These are phyloP conservation scores for Linanthus parryae DNA, from an alignment of 148 eudicot species.

Conservation along the genomic window DNA sequence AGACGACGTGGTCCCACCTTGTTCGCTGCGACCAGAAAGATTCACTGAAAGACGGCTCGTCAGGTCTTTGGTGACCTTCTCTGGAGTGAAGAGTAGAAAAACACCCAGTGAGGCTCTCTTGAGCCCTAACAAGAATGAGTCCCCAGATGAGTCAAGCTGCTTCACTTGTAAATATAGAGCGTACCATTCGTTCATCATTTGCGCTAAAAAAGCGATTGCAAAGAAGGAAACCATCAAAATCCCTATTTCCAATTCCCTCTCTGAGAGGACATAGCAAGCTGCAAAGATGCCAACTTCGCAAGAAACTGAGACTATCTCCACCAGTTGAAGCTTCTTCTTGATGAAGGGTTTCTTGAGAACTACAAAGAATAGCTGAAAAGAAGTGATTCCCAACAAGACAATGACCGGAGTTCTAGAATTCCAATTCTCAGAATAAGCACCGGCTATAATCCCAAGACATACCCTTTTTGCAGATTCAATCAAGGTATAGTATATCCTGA, in stretches of 20 bases:
- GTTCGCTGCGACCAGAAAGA: constrained; percentile 11
- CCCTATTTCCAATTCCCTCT: constrained; percentile 40
- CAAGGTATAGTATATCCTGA: constrained; percentile 80
- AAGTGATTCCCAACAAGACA: constrained; percentile 53
- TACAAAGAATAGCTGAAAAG: constrained; percentile 83
- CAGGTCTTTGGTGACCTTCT: constrained; percentile 32
- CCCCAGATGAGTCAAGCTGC: constrained; percentile 41
- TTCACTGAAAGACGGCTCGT: constrained; percentile 26
- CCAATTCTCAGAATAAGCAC: constrained; percentile 37
- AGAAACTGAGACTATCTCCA: constrained; percentile 69
- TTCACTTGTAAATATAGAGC: constrained; percentile 59
- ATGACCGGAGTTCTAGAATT: constrained; percentile 40
- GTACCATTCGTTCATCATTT: constrained; percentile 68
- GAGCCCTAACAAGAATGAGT: constrained; percentile 46
- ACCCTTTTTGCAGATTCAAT: constrained; percentile 71
- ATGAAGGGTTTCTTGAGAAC: constrained; percentile 92
- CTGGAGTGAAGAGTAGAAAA: constrained; percentile 39
- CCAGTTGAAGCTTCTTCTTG: constrained; percentile 82
- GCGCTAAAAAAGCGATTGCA: constrained; percentile 39
- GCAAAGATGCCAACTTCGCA: constrained; percentile 64
- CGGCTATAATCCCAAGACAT: constrained; percentile 56
- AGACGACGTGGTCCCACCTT: constrained; percentile 14
- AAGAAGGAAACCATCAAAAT: constrained; percentile 54
- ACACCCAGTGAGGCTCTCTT: constrained; percentile 50
- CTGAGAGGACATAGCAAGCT: constrained; percentile 32